Evolutionary conservation across 805 yeast genomes (phyloP), one percentile per base, ranked within the genome.

Genomic region (Candida pini): DNA sequence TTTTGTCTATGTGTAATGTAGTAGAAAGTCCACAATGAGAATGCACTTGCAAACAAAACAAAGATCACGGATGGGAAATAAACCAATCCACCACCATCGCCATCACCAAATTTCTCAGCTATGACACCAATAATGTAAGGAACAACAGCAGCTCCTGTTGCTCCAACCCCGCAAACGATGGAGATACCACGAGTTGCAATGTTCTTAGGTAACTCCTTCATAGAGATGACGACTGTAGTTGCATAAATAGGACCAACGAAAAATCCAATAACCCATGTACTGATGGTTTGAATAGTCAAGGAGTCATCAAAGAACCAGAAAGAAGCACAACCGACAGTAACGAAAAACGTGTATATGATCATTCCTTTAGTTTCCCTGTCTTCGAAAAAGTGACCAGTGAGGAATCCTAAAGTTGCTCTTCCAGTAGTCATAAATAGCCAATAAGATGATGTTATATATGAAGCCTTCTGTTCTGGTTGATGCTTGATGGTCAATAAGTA

Each of bases 91-190:
- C 44, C 48, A 28, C 64, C 64, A 34, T 48, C 34, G 9, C 48
- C 50, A 12, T 37, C 46, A 10, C 52, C 58, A 17, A 48, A 31
- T 12, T 41, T 39, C 39, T 62, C 60, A 21, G 69, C 53, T 6
- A 68, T 42, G 16, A 54, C 52, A 7, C 95, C 95, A 24, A 79
- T 66, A 2, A 75, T 34, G 42, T 76, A 81, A 1, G 94, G 92
- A 6, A 84, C 42, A 0, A 74, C 67, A 0, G 94, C 90, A n/a
- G 82, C 83, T 1, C 95, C 95, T 12, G 80, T 75, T 3, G 92
- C 89, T 6, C 94, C 95, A 40, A 84, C 53, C 0, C 92, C 88
- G 36, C 88, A 78, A 15, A 81, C 74, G 35, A 82, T 64, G 0
- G 95, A 89, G 7, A 86, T 69, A 1, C 87, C 89, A 13, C 75